phyloP scores from a whole-genome alignment of 768 basidiomycete species.

The Zangia roseola region DNA sequence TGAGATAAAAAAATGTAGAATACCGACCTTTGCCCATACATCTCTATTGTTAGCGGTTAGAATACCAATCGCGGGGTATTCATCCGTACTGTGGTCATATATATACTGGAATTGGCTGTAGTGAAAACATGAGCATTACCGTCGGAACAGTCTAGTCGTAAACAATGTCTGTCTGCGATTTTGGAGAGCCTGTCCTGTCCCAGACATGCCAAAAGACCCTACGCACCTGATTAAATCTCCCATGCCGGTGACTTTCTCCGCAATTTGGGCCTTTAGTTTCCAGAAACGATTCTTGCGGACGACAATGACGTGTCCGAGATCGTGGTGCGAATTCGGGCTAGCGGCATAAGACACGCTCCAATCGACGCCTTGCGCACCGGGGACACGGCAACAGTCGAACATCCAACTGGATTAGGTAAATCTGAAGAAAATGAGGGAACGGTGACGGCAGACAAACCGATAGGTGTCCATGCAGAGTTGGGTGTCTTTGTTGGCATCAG shows the following conservation, averaged over 20 bases:
- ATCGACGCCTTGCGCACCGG: conserved; percentile 70
- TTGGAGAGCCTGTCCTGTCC: not conserved
- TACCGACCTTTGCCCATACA: conserved; percentile 78
- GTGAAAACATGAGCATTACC: conserved; percentile 5
- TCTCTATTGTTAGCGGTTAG: conserved; percentile 81
- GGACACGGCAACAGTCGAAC: conserved; percentile 87
- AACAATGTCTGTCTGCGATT: not conserved
- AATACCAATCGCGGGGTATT: conserved; percentile 74
- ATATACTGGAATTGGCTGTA: conserved; percentile 70
- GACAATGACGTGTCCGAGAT: conserved; percentile 79
- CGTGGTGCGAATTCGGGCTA: conserved; percentile 20
- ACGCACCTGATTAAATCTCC: conserved; percentile 62
- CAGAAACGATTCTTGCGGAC: conserved; percentile 84
- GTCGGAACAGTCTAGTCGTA: not conserved
- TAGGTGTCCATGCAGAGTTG: conserved; percentile 87
- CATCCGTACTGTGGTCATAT: conserved; percentile 57
- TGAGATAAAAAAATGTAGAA: not conserved
- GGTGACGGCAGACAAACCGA: conserved; percentile 42
- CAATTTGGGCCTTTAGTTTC: conserved; percentile 64
- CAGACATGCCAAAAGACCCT: not conserved
- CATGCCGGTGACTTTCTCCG: conserved; percentile 60
- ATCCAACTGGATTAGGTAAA: conserved; percentile 62
- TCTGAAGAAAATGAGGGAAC: not conserved
- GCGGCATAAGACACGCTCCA: conserved; percentile 75
- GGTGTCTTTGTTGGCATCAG: conserved; percentile 66